phyloP scores from a whole-genome alignment of 2,329 filamentous ascomycete species.

The Bipolaris gigantea region DNA sequence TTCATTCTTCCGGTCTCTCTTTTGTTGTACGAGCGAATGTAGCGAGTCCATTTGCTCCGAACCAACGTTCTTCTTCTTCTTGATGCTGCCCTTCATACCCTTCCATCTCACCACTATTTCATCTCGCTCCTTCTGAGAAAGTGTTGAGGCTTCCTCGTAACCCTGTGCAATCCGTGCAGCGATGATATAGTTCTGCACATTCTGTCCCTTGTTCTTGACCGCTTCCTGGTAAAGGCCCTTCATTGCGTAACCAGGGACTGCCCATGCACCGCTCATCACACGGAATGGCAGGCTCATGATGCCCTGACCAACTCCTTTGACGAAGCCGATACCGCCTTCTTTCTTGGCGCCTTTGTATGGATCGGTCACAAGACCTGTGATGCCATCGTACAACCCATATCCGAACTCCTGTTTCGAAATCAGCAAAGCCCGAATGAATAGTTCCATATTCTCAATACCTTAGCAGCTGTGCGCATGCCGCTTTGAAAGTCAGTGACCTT shows the following conservation, averaged over 20 bases:
- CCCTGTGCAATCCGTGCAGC: constrained; percentile 76
- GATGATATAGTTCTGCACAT: constrained; percentile 77
- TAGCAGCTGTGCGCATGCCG: constrained; percentile 75
- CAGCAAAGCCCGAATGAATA: neutral
- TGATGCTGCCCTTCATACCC: constrained; percentile 61
- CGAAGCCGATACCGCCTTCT: constrained; percentile 65
- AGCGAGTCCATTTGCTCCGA: constrained; percentile 55
- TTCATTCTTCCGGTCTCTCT: constrained; percentile 39
- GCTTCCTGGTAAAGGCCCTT: constrained; percentile 81
- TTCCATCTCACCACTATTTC: constrained; percentile 70
- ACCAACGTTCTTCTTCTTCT: constrained; percentile 56
- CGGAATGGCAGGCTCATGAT: constrained; percentile 81
- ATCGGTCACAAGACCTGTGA: constrained; percentile 79
- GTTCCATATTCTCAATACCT: constrained; percentile 47
- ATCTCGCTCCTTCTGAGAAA: constrained; percentile 61
- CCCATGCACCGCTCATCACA: constrained; percentile 67
- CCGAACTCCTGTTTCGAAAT: constrained; percentile 62
- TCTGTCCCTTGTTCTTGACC: constrained; percentile 68
- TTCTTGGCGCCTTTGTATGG: constrained; percentile 70
- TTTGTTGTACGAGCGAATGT: constrained; percentile 47
- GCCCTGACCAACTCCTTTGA: constrained; percentile 82
- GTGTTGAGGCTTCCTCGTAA: constrained; percentile 62
- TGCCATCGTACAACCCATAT: constrained; percentile 77
- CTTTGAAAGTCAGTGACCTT: constrained; percentile 77
- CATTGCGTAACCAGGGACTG: constrained; percentile 77